Evolutionary conservation across 2,329 filamentous ascomycete species (phyloP).

Genomic region (Arthrobotrys sphaeroides): DNA sequence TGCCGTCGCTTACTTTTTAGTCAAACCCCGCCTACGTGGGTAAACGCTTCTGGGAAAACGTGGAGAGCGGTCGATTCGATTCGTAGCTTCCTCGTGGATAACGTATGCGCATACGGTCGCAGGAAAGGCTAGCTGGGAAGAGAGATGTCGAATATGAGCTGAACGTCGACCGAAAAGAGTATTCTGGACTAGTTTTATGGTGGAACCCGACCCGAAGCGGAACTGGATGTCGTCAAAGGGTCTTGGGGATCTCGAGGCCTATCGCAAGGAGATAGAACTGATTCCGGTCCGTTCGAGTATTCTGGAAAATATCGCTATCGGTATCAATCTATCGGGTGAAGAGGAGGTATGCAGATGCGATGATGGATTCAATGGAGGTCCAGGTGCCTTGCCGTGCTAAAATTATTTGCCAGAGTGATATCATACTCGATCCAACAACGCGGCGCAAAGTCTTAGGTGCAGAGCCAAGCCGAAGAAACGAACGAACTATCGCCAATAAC

Average conservation of each 20-base stretch:
- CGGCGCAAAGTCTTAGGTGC: conserved; percentile 20
- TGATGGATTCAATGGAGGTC: too few species aligned
- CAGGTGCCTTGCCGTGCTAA: conserved; percentile 6
- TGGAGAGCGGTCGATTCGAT: not conserved
- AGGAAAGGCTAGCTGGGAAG: too few species aligned
- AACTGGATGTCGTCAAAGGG: not conserved
- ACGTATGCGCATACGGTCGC: not conserved
- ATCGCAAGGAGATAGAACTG: not conserved
- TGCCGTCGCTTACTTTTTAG: conserved; percentile 20
- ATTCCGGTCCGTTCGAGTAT: not conserved
- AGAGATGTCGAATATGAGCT: too few species aligned
- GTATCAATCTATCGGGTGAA: conserved; percentile 5
- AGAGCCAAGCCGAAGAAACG: conserved; percentile 24
- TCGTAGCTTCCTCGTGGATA: conserved; percentile 4
- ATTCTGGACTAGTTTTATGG: not conserved
- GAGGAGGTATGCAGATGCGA: conserved; percentile 21
- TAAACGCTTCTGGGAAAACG: not conserved
- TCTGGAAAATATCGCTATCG: not conserved
- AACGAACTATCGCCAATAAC: conserved; percentile 11
- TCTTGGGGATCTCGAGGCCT: not conserved
- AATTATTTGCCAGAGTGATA: too few species aligned
- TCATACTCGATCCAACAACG: conserved; percentile 33
- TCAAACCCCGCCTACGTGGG: conserved; percentile 21
- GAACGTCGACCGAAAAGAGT: conserved; percentile 1
- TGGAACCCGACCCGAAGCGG: conserved; percentile 9